Conservation (phyloP, 371 early-diverging fungal genomes). For the Phascolomyces articulosus region DNA sequence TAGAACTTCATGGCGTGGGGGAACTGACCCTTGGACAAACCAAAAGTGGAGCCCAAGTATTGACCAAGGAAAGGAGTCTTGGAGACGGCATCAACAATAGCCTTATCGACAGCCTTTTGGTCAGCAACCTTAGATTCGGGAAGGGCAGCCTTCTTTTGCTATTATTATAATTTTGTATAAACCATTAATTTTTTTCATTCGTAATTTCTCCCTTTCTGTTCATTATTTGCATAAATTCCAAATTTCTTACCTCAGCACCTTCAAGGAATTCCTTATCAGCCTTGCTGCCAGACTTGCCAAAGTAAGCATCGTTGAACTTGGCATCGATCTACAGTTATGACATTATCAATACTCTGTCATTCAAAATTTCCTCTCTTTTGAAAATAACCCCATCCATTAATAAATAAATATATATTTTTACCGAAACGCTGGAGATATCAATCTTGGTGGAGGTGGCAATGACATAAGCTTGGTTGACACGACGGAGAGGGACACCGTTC, state of each 20-base stretch:
- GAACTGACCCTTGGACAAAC: constrained; percentile 92
- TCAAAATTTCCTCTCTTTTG: too few species aligned
- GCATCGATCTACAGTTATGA: constrained; percentile 56
- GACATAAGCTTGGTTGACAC: constrained; percentile 98
- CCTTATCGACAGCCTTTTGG: constrained; percentile 87
- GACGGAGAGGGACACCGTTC: constrained; percentile 97
- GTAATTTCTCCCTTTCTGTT: too few species aligned
- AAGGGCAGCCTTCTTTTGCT: constrained; percentile 57
- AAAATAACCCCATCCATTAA: too few species aligned
- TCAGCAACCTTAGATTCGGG: constrained; percentile 68
- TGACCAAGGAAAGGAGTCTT: constrained; percentile 83
- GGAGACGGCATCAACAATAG: constrained; percentile 75
- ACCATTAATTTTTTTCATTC: too few species aligned
- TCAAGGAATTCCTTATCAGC: constrained; percentile 88
- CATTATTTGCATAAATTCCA: neutral
- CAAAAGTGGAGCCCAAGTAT: constrained; percentile 87
- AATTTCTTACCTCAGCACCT: constrained; percentile 58
- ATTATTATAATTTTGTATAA: neutral
- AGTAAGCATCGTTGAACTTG: constrained; percentile 93
- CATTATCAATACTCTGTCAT: too few species aligned
- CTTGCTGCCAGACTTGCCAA: constrained; percentile 78
- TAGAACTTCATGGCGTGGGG: constrained; percentile 94
- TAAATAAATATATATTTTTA: too few species aligned
- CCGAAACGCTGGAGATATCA: constrained; percentile 78
- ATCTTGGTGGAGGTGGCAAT: constrained; percentile 98